These are phyloP conservation scores for Aciculosporium take DNA, from an alignment of 2,329 filamentous ascomycete species.

Conservation along the genomic window DNA sequence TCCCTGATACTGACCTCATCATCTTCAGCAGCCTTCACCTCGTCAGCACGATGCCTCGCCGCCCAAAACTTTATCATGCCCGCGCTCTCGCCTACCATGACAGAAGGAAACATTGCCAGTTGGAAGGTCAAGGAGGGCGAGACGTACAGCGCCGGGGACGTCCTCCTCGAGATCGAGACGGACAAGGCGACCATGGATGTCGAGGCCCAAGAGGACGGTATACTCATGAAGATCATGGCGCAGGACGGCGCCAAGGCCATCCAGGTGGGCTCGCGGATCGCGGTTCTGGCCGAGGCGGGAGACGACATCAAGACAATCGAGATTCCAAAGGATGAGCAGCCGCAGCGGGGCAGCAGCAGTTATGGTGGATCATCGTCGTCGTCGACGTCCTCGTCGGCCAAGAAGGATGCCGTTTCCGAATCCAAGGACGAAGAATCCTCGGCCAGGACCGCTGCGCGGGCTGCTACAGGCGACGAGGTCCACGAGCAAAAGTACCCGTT, in stretches of 20 bases:
- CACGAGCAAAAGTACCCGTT: slow-evolving; percentile 57
- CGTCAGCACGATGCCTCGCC: slow-evolving; percentile 47
- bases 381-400: not conserved
- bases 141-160: slow-evolving; percentile 66
- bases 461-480: slow-evolving; percentile 30
- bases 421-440: slow-evolving; percentile 13
- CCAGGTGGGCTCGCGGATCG: slow-evolving; percentile 68
- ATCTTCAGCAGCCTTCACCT: slow-evolving; percentile 43
- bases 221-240: slow-evolving; percentile 70
- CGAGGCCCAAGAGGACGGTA: slow-evolving; percentile 78
- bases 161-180: slow-evolving; percentile 83
- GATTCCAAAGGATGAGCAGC: slow-evolving; percentile 54
- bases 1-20: slow-evolving; percentile 1
- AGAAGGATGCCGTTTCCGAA: slow-evolving; percentile 14
- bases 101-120: slow-evolving; percentile 72
- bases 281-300: slow-evolving; percentile 64
- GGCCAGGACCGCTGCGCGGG: slow-evolving; percentile 38
- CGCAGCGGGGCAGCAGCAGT: slow-evolving; percentile 19
- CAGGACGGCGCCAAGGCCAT: slow-evolving; percentile 61
- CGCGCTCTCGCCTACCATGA: slow-evolving; percentile 84
- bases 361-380: too few relatives aligned
- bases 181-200: slow-evolving; percentile 94
- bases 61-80: slow-evolving; percentile 88
- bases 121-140: slow-evolving; percentile 87
- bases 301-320: slow-evolving; percentile 65